Percentiles rank a stretch among this genome's conserved stretches.
These are phyloP conservation scores for Rhizophora mangle DNA, from an alignment of 345 rosid species.

Conservation along the genomic window DNA sequence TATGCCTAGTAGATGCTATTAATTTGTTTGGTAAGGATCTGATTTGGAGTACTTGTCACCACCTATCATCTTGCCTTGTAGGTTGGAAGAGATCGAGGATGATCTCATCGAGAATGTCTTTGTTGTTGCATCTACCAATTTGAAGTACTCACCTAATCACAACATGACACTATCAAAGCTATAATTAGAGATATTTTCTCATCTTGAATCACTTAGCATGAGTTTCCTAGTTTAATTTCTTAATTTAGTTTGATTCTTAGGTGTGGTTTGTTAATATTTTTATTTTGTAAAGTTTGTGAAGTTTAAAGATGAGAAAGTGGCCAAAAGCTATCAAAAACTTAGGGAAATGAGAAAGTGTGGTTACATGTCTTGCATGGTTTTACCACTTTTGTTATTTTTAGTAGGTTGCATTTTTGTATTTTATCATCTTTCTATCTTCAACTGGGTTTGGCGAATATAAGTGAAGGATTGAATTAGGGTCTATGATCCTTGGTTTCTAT, in stretches of 20 bases:
- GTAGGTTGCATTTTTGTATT: neutral
- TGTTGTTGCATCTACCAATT: neutral
- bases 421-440: neutral
- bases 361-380: neutral
- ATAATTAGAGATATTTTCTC: slow-evolving; percentile 11
- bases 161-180: too few species aligned
- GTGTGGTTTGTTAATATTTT: neutral
- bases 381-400: neutral
- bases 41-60: slow-evolving; percentile 34
- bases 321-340: slow-evolving; percentile 57
- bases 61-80: slow-evolving; percentile 6
- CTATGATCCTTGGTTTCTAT: neutral
- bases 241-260: too few species aligned
- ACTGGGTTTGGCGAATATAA: neutral
- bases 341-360: slow-evolving; percentile 42
- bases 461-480: neutral
- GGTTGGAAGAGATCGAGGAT: slow-evolving; percentile 32
- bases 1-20: too few species aligned
- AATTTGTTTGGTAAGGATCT: neutral
- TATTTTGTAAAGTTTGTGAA: slow-evolving; percentile 26
- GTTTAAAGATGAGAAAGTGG: slow-evolving; percentile 57
- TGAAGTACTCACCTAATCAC: too few species aligned
- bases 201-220: neutral
- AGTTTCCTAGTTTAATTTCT: too few species aligned
- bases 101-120: neutral